Evolutionary conservation across 768 basidiomycete genomes (phyloP).

Genomic region (Trametes villosa): DNA sequence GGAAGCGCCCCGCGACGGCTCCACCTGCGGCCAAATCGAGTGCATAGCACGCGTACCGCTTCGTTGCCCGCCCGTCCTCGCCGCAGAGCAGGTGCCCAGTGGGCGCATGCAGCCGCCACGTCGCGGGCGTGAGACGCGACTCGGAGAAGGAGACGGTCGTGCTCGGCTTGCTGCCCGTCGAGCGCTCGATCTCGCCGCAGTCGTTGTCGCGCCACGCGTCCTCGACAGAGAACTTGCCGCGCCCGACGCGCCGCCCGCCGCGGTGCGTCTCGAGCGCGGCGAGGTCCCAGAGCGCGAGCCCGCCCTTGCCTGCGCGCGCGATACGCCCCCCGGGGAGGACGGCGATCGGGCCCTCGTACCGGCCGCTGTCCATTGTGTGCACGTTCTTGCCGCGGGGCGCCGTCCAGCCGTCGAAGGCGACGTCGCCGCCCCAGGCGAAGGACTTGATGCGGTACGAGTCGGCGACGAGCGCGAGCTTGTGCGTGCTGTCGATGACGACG

Average conservation of each 20-base stretch:
- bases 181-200: conserved; percentile 35
- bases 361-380: conserved; percentile 38
- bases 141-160: conserved; percentile 13
- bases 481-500: conserved; percentile 15
- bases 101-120: conserved; percentile 35
- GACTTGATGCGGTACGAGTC: conserved; percentile 43
- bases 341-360: conserved; percentile 36
- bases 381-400: conserved; percentile 21
- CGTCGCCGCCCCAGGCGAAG: conserved; percentile 36
- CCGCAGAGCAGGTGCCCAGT: conserved; percentile 32
- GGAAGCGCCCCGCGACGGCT: conserved; percentile 34
- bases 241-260: conserved; percentile 10
- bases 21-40: conserved; percentile 42
- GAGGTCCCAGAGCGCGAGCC: conserved; percentile 42
- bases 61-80: neutral
- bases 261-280: conserved; percentile 39
- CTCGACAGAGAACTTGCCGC: conserved; percentile 1
- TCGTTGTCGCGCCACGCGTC: conserved; percentile 29
- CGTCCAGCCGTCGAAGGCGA: neutral
- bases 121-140: conserved; percentile 1
- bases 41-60: conserved; percentile 19
- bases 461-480: conserved; percentile 39
- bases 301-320: conserved; percentile 40
- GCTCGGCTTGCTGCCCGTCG: conserved; percentile 31
- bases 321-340: conserved; percentile 34